Conservation (phyloP, 805 yeast species). For the Cephaloascus albidus region DNA sequence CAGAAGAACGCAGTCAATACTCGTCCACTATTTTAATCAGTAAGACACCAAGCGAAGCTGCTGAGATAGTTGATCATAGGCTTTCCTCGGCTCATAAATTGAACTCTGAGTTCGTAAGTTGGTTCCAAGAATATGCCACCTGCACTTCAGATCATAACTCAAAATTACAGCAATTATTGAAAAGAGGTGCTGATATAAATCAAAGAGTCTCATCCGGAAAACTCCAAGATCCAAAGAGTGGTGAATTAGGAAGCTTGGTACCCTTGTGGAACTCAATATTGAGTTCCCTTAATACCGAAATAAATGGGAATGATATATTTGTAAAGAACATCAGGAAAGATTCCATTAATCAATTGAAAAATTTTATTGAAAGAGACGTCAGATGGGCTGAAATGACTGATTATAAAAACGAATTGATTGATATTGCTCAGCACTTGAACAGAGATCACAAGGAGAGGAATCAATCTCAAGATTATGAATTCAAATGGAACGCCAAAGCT, state of each 20-base stretch:
- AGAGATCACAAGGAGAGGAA: conserved; percentile 22
- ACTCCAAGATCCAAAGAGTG: neutral
- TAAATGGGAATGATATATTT: neutral
- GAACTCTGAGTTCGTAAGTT: neutral
- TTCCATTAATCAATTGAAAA: neutral
- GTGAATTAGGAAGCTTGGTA: neutral
- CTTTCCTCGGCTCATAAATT: neutral
- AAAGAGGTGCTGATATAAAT: neutral
- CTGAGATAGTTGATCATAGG: neutral
- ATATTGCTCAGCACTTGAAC: neutral
- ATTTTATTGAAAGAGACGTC: neutral
- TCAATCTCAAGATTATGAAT: conserved; percentile 34
- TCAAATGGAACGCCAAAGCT: conserved; percentile 70
- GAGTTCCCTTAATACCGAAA: neutral
- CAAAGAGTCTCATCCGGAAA: neutral
- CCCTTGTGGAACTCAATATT: neutral
- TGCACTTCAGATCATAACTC: neutral
- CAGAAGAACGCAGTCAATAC: conserved; percentile 1
- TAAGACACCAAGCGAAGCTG: neutral
- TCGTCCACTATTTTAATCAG: neutral
- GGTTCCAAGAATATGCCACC: neutral
- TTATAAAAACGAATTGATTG: neutral
- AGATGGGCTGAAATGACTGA: neutral
- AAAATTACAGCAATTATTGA: neutral
- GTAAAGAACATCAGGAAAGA: neutral